Evolutionary conservation across 78 protist genomes (phyloP), one percentile per base, ranked within the genome.

Genomic region (Isochrysis galbana): DNA sequence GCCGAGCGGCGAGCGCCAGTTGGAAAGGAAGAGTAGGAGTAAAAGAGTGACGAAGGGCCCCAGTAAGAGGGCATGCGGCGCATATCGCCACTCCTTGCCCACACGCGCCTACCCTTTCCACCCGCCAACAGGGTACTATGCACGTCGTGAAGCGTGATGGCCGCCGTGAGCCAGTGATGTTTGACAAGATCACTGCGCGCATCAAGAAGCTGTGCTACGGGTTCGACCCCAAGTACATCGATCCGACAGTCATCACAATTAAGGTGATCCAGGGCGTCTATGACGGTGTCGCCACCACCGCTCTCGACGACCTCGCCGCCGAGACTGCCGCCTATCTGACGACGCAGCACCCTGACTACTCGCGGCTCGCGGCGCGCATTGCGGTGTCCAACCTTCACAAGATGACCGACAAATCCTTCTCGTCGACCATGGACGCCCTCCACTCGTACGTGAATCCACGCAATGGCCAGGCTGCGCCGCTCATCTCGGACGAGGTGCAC

Each of bases 241-340:
- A 94, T 44, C 92, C 91, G 0, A 61, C 41, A 25, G 14, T 32
- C n/a, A 47, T 92, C 39, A 34, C 94, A 5, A 54, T 48, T 32
- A 92, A 94, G 88, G 90, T 84, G 34, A n/a, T 69, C 39, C 41
- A 0, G 1, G 95, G 94, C 32, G 94, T 94, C n/a, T 94, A 87
- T 72, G 25, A 90, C n/a, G 95, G 95, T 32, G 95, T 94, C 61
- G 77, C 90, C 46, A 94, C 95, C 54, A 21, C 1, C 22, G 48
- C 55, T 78, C 90, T 98, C 39, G 99, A 98, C 89, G 95, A 96
- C 83, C 96, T 99, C 17, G 98, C 98, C 5, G 98, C 99, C 17
- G 98, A 98, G 95, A 97, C 99, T 19, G 96, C 97, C n/a, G 99
- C 99, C 21, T 96, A 95, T 93, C 83, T 96, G 94, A 93, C 97